Base-by-base conservation (phyloP, 768 basidiomycete genomes). In the Mycena rosella region DNA sequence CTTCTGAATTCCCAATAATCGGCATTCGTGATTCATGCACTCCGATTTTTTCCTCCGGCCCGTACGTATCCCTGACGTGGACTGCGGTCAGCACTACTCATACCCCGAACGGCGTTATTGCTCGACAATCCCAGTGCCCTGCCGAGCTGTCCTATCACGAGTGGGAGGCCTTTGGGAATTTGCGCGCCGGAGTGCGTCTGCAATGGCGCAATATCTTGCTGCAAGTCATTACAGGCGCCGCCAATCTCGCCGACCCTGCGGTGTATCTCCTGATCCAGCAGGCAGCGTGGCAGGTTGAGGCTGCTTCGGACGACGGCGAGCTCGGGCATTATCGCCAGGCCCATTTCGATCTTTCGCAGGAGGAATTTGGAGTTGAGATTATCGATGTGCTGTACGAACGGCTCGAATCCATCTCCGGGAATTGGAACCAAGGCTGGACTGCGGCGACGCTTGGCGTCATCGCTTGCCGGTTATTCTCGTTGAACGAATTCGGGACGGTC, bases 161-260 rank as follows among this genome's bases (percentile, higher is more conserved):
- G 11, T 44, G 42, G 42, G 42, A 44, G 6, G 42, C 42, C 20
- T 44, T 44, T 20, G 42, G 42, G 7, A 75, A 78, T 54, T 67
- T 88, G 38, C 84, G 88, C 7, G 79, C 82, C 40, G 86, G 87
- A 0, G 63, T 76, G 0, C 73, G 63, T 2, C 67, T 88, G 0
- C 87, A 88, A 54, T 87, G 86, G 87, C 73, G 82, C 42, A 88
- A 88, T 63, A 81, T 88, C 42, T 63, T 79, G 15, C 79, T 83
- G n/a, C 85, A 85, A 66, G 68, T 88, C n/a, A 77, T 78, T 9
- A 77, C 77, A 9, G 76, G 78, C 24, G 69, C 71, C 0, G 67
- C 89, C 60, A 79, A 77, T 11, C 83, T 89, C 61, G 74, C 77
- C 26, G 62, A 71, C 10, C 75, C 77, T 0, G 83, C 81, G 20